Evolutionary conservation across 164 flowering plant genomes (phyloP), one percentile per base, ranked within the genome.

Genomic region (Protea cynaroides): DNA sequence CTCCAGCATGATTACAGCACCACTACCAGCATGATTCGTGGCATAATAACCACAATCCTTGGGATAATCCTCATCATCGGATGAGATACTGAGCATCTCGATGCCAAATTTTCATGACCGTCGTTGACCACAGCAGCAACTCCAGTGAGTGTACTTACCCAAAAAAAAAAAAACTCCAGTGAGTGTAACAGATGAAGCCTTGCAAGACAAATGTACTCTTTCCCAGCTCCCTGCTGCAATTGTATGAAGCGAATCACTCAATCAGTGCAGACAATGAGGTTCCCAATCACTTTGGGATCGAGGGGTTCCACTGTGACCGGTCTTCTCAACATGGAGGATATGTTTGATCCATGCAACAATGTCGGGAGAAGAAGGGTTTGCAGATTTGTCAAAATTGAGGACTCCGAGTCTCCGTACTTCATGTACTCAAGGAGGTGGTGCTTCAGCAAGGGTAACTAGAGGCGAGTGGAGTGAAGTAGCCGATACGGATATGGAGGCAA

Each of bases 211-310:
- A 55, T 29, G 29, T 55, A 55, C 58, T 55, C 58, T 55, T 55
- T 55, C 23, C 58, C 58, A 10, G 58, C 58, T 11, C 58, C 58
- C 58, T 55, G 58, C n/a, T 59, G 58, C 22, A 29, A 55, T 55
- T 55, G 22, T 9, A 55, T 29, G 25, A 55, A 29, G 2, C 58
- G 58, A 17, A 29, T 55, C 11, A 29, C 58, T 11, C 58, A 11
- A 23, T 55, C 29, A 17, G 23, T 55, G 58, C 58, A 55, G 12
- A 55, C 58, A 17, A 55, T 55, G 25, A 55, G 25, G 15, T 55
- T 55, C 9, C 58, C 58, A 8, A 29, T 55, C 29, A 55, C 58
- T 55, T 55, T 55, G 25, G 58, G 58, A 25, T 55, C 58, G 23
- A 55, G n/a, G 58, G 17, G 58, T 55, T 10, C 58, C 58, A 17